phyloP scores from a whole-genome alignment of 805 yeast genomes.

The Candida boleticola region DNA sequence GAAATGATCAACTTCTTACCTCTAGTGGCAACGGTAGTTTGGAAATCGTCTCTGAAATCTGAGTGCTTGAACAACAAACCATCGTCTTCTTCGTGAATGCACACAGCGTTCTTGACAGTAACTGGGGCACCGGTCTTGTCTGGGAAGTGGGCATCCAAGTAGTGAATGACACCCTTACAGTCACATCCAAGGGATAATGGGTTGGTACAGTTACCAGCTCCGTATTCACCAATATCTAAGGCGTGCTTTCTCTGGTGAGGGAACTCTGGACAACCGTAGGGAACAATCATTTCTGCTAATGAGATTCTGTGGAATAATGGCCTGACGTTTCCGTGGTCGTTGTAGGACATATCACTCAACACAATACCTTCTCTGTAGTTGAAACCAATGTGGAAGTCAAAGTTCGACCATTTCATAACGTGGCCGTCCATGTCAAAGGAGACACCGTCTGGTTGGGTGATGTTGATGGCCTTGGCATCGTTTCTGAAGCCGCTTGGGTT shows the following conservation, averaged over 20 bases:
- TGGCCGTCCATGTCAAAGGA: conserved; percentile 71
- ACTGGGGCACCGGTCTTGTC: conserved; percentile 67
- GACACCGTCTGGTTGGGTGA: conserved; percentile 81
- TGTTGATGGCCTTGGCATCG: conserved; percentile 62
- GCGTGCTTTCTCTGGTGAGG: conserved; percentile 88
- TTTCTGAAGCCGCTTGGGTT: conserved; percentile 54
- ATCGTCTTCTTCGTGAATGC: conserved; percentile 86
- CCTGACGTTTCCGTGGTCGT: conserved; percentile 71
- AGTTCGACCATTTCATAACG: conserved; percentile 75
- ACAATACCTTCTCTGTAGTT: conserved; percentile 86
- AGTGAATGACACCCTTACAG: conserved; percentile 83
- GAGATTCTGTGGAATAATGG: conserved; percentile 79
- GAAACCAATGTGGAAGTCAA: conserved; percentile 76
- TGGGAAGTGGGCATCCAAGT: conserved; percentile 74
- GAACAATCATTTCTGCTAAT: conserved; percentile 80
- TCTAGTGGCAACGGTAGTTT: conserved; percentile 72
- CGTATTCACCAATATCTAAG: conserved; percentile 83
- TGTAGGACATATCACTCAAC: conserved; percentile 67
- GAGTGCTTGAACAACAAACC: conserved; percentile 79
- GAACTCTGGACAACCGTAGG: conserved; percentile 75
- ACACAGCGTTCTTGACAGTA: conserved; percentile 72
- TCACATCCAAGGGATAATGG: conserved; percentile 78
- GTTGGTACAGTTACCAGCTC: conserved; percentile 84
- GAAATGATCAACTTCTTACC: conserved; percentile 72
- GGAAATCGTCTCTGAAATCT: conserved; percentile 77